phyloP scores from a whole-genome alignment of 2,329 filamentous ascomycete species.

The Massarina eburnea region DNA sequence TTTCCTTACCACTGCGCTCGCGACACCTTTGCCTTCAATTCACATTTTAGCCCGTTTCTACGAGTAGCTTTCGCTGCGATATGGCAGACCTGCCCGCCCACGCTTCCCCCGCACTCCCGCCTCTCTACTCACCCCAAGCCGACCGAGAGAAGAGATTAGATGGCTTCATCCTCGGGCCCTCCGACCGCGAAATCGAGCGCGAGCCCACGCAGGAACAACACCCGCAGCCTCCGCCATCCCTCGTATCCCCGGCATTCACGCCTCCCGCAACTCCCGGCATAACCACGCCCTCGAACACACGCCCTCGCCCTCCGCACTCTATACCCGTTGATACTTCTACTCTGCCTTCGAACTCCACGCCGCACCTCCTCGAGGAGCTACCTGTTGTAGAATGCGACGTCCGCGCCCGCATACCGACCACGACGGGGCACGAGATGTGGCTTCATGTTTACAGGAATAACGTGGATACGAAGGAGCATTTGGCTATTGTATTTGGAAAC shows the following conservation, averaged over 20 bases:
- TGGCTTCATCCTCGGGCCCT: slow-evolving; percentile 37
- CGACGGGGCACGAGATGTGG: slow-evolving; percentile 92
- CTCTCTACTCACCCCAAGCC: slow-evolving; percentile 57
- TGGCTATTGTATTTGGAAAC: slow-evolving; percentile 94
- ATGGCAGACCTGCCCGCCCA: slow-evolving; percentile 61
- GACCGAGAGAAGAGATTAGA: slow-evolving; percentile 43
- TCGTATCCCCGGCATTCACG: slow-evolving; percentile 52
- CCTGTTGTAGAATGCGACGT: slow-evolving; percentile 92
- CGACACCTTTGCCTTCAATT: background rate
- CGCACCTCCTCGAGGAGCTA: slow-evolving; percentile 72
- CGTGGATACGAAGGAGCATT: slow-evolving; percentile 90
- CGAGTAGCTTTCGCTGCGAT: slow-evolving; percentile 10
- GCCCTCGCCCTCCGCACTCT: slow-evolving; percentile 39
- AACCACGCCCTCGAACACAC: slow-evolving; percentile 31
- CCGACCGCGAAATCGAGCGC: slow-evolving; percentile 19
- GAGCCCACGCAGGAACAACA: slow-evolving; percentile 16
- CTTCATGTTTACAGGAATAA: slow-evolving; percentile 92
- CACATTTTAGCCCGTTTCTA: slow-evolving; percentile 2
- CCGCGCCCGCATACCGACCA: slow-evolving; percentile 91
- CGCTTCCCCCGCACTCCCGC: slow-evolving; percentile 53
- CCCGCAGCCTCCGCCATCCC: slow-evolving; percentile 41
- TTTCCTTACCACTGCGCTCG: slow-evolving; percentile 12
- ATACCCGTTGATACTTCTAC: slow-evolving; percentile 46
- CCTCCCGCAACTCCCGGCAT: slow-evolving; percentile 41
- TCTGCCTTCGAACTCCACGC: slow-evolving; percentile 54